Evolutionary conservation across 805 yeast species (phyloP), one percentile per base, ranked within the genome.

Genomic region (Monosporozyma aerobia): DNA sequence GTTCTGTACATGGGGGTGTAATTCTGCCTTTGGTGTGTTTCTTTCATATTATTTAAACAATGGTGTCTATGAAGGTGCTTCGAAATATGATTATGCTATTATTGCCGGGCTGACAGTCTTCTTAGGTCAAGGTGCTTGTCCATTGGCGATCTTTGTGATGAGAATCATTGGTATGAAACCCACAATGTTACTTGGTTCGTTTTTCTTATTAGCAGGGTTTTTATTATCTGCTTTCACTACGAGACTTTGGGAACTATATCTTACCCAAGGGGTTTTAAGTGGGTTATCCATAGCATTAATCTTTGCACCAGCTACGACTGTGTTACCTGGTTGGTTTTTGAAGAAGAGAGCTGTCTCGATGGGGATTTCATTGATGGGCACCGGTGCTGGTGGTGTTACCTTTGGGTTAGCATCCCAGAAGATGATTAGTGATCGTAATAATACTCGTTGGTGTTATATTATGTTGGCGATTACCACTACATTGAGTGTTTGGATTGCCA

Each of bases 1-100:
- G 63, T 77, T 81, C 56, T 72, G 77, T 40, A 78, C 87, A 0
- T 85, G 92, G 90, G 94, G 94, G 14, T 77, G 85, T 57, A 84
- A 84, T 57, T 66, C 70, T 6, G 85, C 83, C 3, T 85, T 75
- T 62, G 84, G 88, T 30, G 76, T 85, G 5, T 83, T 81, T 57
- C 69, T 85, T 27, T 74, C 85, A 1, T 75, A 73, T 56, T 85
- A 82, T 60, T 56, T 84, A 25, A 74, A 77, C 44, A 62, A 76
- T 50, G 65, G 77, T 46, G 68, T 74, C 0, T 83, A 81, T 56
- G 68, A 70, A 0, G 87, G 83, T 2, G 83, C 84, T 0, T 63
- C 75, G 0, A 76, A 76, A 49, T 68, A 78, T 52, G 86, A 82
- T 54, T 85, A 77, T 63, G 87, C 88, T 13, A 69, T 79, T 43